These are phyloP conservation scores for Sphaerulina vaccinii DNA, from an alignment of 2,329 filamentous ascomycete genomes.

Conservation along the genomic window DNA sequence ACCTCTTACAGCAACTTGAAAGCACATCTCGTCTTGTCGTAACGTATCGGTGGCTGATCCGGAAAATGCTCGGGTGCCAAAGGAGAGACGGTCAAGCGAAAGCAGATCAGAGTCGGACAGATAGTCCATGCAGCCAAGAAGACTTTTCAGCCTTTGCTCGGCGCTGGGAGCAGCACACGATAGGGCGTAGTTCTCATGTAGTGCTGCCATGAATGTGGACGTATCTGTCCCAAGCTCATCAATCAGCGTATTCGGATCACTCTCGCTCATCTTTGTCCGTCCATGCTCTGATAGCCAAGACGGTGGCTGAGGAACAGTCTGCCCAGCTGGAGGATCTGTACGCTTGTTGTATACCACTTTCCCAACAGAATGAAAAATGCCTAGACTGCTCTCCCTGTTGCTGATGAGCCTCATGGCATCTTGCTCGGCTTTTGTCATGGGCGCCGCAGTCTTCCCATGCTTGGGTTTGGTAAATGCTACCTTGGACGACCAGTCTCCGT, in stretches of 20 bases:
- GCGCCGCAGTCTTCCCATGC: conserved; percentile 56
- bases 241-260: conserved; percentile 66
- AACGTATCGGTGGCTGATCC: conserved; percentile 65
- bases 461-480: conserved; percentile 69
- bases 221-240: conserved; percentile 93
- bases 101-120: conserved; percentile 87
- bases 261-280: conserved; percentile 46
- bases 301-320: conserved; percentile 44
- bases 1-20: conserved; percentile 85
- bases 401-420: conserved; percentile 79
- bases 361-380: conserved; percentile 93
- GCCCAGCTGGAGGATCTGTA: conserved; percentile 52
- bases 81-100: conserved; percentile 68
- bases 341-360: conserved; percentile 97
- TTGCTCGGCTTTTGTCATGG: conserved; percentile 73
- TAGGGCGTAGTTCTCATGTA: conserved; percentile 90
- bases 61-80: conserved; percentile 53
- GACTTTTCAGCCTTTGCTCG: conserved; percentile 66
- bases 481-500: conserved; percentile 72
- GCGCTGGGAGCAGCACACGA: conserved; percentile 70
- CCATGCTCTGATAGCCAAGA: conserved; percentile 47
- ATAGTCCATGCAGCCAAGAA: conserved; percentile 81
- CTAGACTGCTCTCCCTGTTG: conserved; percentile 83
- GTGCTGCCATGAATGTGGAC: conserved; percentile 80
- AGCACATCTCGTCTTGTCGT: conserved; percentile 90